A percentile compares a stretch with the other conserved stretches of the same genome.
These are phyloP conservation scores for Oenanthe sinensis DNA, from an alignment of 129 eudicot genomes.

Conservation along the genomic window DNA sequence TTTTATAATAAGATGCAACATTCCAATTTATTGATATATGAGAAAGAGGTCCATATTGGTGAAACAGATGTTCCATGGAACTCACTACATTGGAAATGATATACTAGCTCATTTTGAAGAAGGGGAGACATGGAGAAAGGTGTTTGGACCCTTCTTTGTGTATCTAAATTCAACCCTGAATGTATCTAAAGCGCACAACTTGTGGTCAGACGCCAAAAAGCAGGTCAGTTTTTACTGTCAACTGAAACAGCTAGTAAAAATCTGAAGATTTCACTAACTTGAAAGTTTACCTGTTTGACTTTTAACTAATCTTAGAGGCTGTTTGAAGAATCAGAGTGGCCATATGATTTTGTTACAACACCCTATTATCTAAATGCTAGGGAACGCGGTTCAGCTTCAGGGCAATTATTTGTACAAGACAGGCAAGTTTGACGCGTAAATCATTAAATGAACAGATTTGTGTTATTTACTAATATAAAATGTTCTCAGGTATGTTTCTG, in stretches of 20 bases:
- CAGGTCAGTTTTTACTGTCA: constrained; percentile 23
- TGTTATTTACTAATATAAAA: background rate
- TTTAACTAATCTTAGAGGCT: constrained; percentile 17
- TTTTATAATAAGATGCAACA: background rate
- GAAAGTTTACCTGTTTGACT: background rate
- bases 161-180: constrained; percentile 32
- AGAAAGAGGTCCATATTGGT: background rate
- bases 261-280: background rate
- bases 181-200: constrained; percentile 27
- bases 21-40: background rate
- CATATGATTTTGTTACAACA: constrained; percentile 33
- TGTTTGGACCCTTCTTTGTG: constrained; percentile 40
- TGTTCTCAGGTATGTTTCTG: constrained; percentile 26
- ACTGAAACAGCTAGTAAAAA: background rate
- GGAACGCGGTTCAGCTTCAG: constrained; percentile 36
- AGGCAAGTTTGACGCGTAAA: constrained; percentile 13
- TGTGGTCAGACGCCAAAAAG: constrained; percentile 44
- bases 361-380: constrained; percentile 28
- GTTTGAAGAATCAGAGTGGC: constrained; percentile 32
- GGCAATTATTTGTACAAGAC: constrained; percentile 32
- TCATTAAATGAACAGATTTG: background rate
- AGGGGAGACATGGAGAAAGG: constrained; percentile 53
- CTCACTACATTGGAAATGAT: constrained; percentile 45
- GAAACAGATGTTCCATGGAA: constrained; percentile 43
- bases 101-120: constrained; percentile 26